These are phyloP conservation scores for Exophiala calicioides DNA, from an alignment of 2,329 filamentous ascomycete genomes.

Conservation along the genomic window DNA sequence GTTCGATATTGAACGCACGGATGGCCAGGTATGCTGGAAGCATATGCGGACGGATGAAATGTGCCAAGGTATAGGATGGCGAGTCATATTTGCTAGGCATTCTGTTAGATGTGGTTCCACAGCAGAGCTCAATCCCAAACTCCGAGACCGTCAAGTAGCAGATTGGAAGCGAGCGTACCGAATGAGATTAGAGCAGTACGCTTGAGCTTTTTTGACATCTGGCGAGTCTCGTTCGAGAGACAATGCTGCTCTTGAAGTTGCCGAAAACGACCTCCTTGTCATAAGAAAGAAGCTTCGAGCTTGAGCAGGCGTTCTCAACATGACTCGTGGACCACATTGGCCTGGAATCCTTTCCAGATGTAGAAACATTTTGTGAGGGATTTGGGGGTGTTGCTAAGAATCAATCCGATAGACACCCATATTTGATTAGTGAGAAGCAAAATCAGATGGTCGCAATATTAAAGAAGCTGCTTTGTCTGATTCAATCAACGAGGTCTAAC, in stretches of 20 bases:
- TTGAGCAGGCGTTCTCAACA: conserved; percentile 9
- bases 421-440: too few relatives aligned
- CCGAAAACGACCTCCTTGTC: conserved; percentile 15
- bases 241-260: conserved; percentile 11
- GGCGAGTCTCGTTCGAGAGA: conserved; percentile 35
- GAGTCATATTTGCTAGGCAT: conserved; percentile 75
- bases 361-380: too few relatives aligned
- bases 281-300: conserved; percentile 11
- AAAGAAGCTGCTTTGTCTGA: too few relatives aligned
- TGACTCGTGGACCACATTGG: background rate
- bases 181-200: conserved; percentile 62
- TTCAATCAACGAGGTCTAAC: too few relatives aligned
- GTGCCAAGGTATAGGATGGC: conserved; percentile 80
- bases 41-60: conserved; percentile 74
- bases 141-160: too few relatives aligned
- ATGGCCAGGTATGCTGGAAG: conserved; percentile 86
- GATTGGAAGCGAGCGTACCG: conserved; percentile 41
- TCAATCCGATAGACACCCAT: too few relatives aligned
- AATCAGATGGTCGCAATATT: too few relatives aligned
- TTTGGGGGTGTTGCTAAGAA: too few relatives aligned
- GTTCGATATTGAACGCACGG: conserved; percentile 88
- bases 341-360: conserved; percentile 3
- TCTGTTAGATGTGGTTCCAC: background rate
- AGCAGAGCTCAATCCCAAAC: too few relatives aligned
- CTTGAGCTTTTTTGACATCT: conserved; percentile 57